Evolutionary conservation across 257 asterid species (phyloP), one percentile per base, ranked within the genome.

Genomic region (Jasminum sambac): DNA sequence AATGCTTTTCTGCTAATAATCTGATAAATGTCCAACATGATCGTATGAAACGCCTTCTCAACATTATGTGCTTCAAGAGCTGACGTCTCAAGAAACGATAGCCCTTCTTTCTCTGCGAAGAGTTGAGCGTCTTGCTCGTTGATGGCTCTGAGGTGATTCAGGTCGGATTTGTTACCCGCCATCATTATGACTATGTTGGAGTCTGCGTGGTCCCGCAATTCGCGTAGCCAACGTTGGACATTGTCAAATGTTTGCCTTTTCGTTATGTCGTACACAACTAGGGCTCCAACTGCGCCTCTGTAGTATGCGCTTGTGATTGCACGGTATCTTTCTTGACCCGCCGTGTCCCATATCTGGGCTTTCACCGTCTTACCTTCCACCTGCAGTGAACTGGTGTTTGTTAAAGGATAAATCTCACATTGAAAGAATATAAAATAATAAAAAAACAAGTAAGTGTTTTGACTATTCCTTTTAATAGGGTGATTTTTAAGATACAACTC

Each of bases 241-340:
- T 82, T 83, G 16, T 79, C 87, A 64, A 83, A 83, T 0, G 84
- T 68, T 76, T 77, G 82, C 19, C 78, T 44, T 59, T 83, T 83
- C 2, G 87, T 83, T 23, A 83, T 77, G 73, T 83, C 87, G 43
- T 83, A 83, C 0, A 83, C 84, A 23, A 83, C 73, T 1, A 83
- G 70, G 2, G 84, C 84, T 71, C 87, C 87, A 6, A 82, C 87
- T 1, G 84, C 82, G 6, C 87, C 87, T 5, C 84, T 83, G 75
- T 82, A 83, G 80, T 83, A 83, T 41, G 87, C 87, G 68, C 84
- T 83, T n/a, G 87, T 83, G 70, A 83, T 83, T 38, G 84, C 84
- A 3, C 84, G 77, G 75, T 79, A 83, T 11, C 84, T 77, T 79
- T 83, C 84, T 46, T 83, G 87, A 14, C 84, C 87, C 8, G 87